Evolutionary conservation across 495 filamentous ascomycete genomes (phyloP), one percentile per base, ranked within the genome.

Genomic region (Apodospora peruviana): DNA sequence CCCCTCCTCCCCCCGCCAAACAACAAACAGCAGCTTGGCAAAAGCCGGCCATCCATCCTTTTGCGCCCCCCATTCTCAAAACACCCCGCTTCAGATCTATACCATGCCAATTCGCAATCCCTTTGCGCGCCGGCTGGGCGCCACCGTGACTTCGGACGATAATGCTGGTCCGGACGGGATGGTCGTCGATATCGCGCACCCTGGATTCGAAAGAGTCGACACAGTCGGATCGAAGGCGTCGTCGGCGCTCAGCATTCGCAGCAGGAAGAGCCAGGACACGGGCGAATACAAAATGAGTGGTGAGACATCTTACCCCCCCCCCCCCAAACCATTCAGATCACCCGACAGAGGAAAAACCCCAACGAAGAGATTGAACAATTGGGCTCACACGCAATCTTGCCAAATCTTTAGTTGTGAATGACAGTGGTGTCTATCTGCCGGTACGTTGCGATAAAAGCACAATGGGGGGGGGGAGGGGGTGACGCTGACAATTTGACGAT

Each of bases 361-460:
- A 16, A 36, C 51, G 27, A 36, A 38, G 21, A n/a, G n/a, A n/a
- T n/a, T n/a, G n/a, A n/a, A n/a, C n/a, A n/a, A n/a, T n/a, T n/a
- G n/a, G n/a, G n/a, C 49, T 24, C 25, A 42, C 9, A 47, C 32
- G n/a, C 46, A 36, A 16, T 27, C 20, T 32, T 10, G 11, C 10
- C 18, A 25, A 17, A 25, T 27, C 50, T 47, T 12, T 62, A 98
- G 93, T 96, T 32, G 91, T 98, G 62, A 93, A 96, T 68, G 91
- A 93, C 65, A 91, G 88, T 69, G 93, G 93, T 39, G 87, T 96
- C 45, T 98, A 96, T 70, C 84, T 97, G 53, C 93, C 93, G 64
- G 91, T 95, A 83, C 60, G 73, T 51, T 9, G 20, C 1, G 21
- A 27, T 32, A 7, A 7, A 32, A 32, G 27, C 5, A 27, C 18